Percentiles rank a stretch among this genome's conserved stretches.
Evolutionary conservation across 768 basidiomycete genomes (phyloP).

Genomic region (Dictyophora rubrovolvata): DNA sequence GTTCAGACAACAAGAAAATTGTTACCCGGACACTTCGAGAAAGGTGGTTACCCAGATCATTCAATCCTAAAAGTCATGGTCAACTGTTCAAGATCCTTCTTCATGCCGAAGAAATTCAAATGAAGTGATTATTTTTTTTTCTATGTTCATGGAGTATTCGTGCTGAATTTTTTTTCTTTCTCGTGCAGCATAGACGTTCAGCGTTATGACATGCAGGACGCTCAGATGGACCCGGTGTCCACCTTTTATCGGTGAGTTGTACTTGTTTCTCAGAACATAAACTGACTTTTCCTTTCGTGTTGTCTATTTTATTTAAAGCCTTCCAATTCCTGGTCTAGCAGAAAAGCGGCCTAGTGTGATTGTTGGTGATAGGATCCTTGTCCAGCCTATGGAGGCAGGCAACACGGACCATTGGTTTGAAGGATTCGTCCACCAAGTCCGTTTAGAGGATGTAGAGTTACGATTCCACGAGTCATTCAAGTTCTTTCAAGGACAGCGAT

Average conservation of each 20-base stretch:
- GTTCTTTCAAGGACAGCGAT: slow-evolving; percentile 27
- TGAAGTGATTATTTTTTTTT: slow-evolving; percentile 29
- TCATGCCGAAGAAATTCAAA: slow-evolving; percentile 44
- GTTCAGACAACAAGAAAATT: slow-evolving; percentile 27
- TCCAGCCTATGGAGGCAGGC: slow-evolving; percentile 22
- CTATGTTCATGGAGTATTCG: not conserved
- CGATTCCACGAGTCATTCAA: slow-evolving; percentile 36
- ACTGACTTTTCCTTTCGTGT: not conserved
- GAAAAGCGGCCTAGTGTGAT: slow-evolving; percentile 50
- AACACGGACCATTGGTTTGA: slow-evolving; percentile 39
- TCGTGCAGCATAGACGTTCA: slow-evolving; percentile 17
- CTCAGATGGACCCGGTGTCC: slow-evolving; percentile 7
- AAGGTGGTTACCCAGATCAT: slow-evolving; percentile 25
- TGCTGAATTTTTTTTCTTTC: not conserved
- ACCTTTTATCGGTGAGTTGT: slow-evolving; percentile 13
- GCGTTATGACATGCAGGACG: slow-evolving; percentile 22
- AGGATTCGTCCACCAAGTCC: slow-evolving; percentile 47
- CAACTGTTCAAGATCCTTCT: slow-evolving; percentile 40
- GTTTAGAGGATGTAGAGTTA: slow-evolving; percentile 39
- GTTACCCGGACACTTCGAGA: slow-evolving; percentile 18
- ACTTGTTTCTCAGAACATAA: no score
- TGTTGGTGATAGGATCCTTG: slow-evolving; percentile 33
- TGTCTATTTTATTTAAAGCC: slow-evolving; percentile 13
- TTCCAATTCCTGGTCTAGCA: slow-evolving; percentile 40
- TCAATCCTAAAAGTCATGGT: slow-evolving; percentile 32